These are phyloP conservation scores for Populus alba DNA, from an alignment of 345 rosid species.

Conservation along the genomic window DNA sequence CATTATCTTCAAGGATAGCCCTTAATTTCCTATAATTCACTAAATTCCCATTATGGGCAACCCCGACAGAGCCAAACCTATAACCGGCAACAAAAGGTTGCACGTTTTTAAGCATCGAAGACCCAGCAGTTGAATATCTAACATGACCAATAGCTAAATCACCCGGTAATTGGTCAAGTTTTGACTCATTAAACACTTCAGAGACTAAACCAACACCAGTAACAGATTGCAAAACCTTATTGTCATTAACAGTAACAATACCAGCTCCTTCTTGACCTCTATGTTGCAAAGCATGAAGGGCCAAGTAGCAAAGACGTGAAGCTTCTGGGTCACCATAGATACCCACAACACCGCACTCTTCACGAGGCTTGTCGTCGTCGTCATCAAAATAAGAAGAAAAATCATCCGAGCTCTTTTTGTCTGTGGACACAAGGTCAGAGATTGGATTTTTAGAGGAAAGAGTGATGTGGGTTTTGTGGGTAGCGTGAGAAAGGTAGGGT, in stretches of 20 bases:
- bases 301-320: slow-evolving; percentile 83
- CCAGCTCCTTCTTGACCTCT: slow-evolving; percentile 99
- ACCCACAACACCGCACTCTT: slow-evolving; percentile 98
- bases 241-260: slow-evolving; percentile 70
- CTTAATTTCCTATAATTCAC: slow-evolving; percentile 72
- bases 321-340: slow-evolving; percentile 91
- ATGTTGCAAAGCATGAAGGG: slow-evolving; percentile 92
- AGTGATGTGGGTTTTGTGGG: slow-evolving; percentile 24
- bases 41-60: slow-evolving; percentile 91
- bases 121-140: slow-evolving; percentile 89
- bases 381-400: slow-evolving; percentile 18
- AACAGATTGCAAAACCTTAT: slow-evolving; percentile 63
- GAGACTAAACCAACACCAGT: slow-evolving; percentile 96
- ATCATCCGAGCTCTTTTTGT: slow-evolving; percentile 19
- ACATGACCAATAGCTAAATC: slow-evolving; percentile 88
- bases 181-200: slow-evolving; percentile 83
- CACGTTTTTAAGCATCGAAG: slow-evolving; percentile 92
- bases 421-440: slow-evolving; percentile 20
- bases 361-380: slow-evolving; percentile 77
- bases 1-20: slow-evolving; percentile 71
- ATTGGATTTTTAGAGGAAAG: slow-evolving; percentile 46
- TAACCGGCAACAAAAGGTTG: slow-evolving; percentile 99
- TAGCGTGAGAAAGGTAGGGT: slow-evolving; percentile 7
- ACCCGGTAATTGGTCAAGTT: slow-evolving; percentile 83
- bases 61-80: slow-evolving; percentile 82